Conservation (phyloP, 495 filamentous ascomycete genomes). For the Acidomyces sp. region DNA sequence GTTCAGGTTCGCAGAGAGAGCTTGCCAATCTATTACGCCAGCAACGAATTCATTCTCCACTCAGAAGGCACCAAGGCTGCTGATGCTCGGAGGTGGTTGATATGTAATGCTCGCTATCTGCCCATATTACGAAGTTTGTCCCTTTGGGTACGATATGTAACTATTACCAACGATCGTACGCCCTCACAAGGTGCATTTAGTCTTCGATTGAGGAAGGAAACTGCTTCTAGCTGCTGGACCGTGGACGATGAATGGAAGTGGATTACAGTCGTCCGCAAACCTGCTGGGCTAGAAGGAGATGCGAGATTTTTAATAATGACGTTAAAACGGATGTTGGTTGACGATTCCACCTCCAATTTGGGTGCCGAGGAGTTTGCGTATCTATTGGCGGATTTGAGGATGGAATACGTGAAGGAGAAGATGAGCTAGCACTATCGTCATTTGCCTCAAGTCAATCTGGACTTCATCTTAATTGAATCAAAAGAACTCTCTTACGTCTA, state of each 20-base stretch:
- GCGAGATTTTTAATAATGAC: background rate
- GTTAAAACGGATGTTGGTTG: background rate
- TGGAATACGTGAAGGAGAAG: background rate
- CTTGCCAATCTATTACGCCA: slow-evolving; percentile 2
- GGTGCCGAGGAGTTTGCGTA: background rate
- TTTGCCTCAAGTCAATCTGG: slow-evolving; percentile 15
- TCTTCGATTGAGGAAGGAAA: background rate
- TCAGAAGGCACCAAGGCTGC: background rate
- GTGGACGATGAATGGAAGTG: slow-evolving; percentile 1
- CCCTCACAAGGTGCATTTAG: background rate
- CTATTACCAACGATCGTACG: background rate
- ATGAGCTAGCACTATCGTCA: too few species aligned
- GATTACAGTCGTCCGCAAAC: background rate
- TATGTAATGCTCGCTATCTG: background rate
- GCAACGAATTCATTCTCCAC: slow-evolving; percentile 2
- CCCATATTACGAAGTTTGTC: background rate
- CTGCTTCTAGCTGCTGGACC: background rate
- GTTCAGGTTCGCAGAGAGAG: slow-evolving; percentile 1
- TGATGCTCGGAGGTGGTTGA: background rate
- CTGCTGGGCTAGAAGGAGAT: background rate
- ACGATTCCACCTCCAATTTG: background rate
- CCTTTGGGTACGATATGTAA: background rate
- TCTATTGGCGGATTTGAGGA: background rate
- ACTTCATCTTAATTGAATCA: slow-evolving; percentile 1
- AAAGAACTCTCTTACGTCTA: too few species aligned